Conservation (phyloP, 805 yeast genomes). For the Cyberlindnera subsufficiens region DNA sequence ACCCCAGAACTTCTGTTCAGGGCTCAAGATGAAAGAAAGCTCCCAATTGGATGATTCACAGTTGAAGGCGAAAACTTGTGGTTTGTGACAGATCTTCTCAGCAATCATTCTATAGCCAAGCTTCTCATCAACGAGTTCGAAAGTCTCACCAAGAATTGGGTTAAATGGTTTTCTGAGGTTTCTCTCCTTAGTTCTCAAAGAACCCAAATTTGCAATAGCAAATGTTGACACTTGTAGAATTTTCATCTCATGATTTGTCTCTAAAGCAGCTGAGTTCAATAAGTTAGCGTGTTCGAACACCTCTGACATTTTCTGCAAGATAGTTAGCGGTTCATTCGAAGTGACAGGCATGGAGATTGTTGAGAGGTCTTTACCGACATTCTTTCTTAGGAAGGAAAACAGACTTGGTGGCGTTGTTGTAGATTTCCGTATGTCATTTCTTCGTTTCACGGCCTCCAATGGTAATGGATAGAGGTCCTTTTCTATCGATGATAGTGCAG, state of each 20-base stretch:
- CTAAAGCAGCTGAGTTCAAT: constrained; percentile 51
- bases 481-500: background rate
- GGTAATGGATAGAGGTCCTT: constrained; percentile 68
- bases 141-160: constrained; percentile 92
- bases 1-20: constrained; percentile 92
- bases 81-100: constrained; percentile 87
- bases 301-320: constrained; percentile 77
- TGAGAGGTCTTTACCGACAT: constrained; percentile 86
- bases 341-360: constrained; percentile 91
- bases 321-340: constrained; percentile 84
- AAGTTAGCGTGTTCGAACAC: constrained; percentile 68
- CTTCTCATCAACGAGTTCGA: constrained; percentile 82
- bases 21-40: constrained; percentile 55
- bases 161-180: constrained; percentile 87
- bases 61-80: constrained; percentile 76
- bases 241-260: constrained; percentile 46
- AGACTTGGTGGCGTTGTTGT: constrained; percentile 75
- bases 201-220: constrained; percentile 70
- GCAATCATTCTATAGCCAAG: constrained; percentile 65
- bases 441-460: constrained; percentile 34
- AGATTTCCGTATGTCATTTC: constrained; percentile 53
- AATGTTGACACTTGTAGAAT: constrained; percentile 71
- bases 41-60: constrained; percentile 75
- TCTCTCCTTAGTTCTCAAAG: constrained; percentile 68
- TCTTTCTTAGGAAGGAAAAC: constrained; percentile 73